Conservation (phyloP, 257 asterid genomes). For the Solanum chaucha region DNA sequence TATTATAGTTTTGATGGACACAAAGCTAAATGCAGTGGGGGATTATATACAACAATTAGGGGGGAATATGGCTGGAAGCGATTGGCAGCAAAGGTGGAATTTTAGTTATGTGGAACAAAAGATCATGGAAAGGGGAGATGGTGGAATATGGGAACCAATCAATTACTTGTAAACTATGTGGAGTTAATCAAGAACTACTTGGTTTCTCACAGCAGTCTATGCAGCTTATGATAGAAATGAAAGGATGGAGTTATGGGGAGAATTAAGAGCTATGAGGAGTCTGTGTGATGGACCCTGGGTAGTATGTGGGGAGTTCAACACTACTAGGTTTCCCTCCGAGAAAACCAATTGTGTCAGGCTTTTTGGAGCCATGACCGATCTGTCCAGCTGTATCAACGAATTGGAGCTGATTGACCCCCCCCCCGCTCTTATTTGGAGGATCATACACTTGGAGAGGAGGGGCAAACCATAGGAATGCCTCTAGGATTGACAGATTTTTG, state of each 20-base stretch:
- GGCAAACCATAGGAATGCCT: background rate
- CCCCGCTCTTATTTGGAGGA: background rate
- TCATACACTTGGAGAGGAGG: background rate
- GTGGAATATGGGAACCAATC: background rate
- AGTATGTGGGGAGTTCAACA: background rate
- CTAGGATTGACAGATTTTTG: background rate
- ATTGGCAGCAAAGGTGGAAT: background rate
- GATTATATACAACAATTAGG: background rate
- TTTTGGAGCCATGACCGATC: background rate
- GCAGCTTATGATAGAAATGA: background rate
- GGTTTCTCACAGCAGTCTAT: background rate
- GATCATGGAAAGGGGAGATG: background rate
- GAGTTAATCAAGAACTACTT: background rate
- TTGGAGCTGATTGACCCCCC: background rate
- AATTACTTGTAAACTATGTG: background rate
- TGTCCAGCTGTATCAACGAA: background rate
- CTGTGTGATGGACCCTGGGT: background rate
- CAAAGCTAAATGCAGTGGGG: background rate
- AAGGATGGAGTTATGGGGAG: background rate
- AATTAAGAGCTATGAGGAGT: background rate
- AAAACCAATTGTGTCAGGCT: background rate
- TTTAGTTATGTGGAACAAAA: background rate
- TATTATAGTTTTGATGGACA: background rate
- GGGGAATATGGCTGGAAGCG: background rate
- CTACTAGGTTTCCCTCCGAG: background rate